Base-by-base conservation (phyloP, 257 asterid species). In the Haberlea rhodopensis region DNA sequence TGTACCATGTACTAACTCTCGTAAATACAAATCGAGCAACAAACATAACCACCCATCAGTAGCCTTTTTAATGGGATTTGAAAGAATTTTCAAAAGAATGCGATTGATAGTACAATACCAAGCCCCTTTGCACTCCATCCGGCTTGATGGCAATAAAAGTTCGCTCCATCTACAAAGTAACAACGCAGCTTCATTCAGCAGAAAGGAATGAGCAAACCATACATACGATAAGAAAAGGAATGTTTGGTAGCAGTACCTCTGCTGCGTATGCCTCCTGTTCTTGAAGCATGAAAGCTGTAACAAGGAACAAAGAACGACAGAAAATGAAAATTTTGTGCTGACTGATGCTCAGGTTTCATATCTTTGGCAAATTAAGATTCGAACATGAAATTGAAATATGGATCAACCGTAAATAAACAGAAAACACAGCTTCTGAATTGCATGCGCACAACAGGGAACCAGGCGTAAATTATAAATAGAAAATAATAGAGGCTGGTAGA, bases 131-230 rank as follows among this genome's bases (percentile, higher is more conserved):
- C 66, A 90, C 97, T 70, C 99, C 99, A 82, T 90, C 99, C 8
- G 99, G 97, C 82, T 94, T 94, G 82, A 94, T 94, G 74, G 99
- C 97, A 61, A 94, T 94, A 68, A 94, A 94, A 65, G 96, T 87
- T 32, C 89, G 85, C 79, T 94, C 99, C 88, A 83, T 60, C 99
- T 94, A 45, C 48, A 63, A 51, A 71, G 43, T 2, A 8, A 68
- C 23, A 57, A 52, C 11, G 65, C 16, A 67, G 24, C 19, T 34
- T 74, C 70, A 73, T 80, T 65, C 67, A 74, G 45, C 46, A 32
- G 60, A 34, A 69, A 31, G 56, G 62, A 49, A 64, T 31, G 29
- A 43, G 49, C 7, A 55, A 53, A 53, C 25, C 26, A 21, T 27
- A 45, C 53, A 25, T 31, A 53, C 49, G 62, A 71, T 28, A 62